Percentiles rank a stretch among this genome's conserved stretches.
Conservation (phyloP, 108 stramenopile species). For the Nitzschia inconspicua region DNA sequence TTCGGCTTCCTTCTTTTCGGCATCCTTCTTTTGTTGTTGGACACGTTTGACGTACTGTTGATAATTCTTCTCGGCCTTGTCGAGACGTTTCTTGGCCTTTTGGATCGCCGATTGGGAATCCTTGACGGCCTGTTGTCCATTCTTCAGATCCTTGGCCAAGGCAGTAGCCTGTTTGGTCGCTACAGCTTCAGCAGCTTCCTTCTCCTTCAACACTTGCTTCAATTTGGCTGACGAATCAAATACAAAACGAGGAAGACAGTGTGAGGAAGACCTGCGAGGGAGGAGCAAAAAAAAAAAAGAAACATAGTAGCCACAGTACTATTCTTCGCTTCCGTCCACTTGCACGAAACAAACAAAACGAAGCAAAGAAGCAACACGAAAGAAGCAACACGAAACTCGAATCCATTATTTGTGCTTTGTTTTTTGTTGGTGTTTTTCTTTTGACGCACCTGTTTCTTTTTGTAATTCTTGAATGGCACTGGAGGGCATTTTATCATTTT, state of each 20-base stretch:
- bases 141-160: slow-evolving; percentile 11
- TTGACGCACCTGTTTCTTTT: slow-evolving; percentile 15
- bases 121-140: slow-evolving; percentile 4
- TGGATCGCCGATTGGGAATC: slow-evolving; percentile 16
- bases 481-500: slow-evolving; percentile 28
- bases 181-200: slow-evolving; percentile 11
- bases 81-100: slow-evolving; percentile 18
- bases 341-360: background rate
- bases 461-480: slow-evolving; percentile 24
- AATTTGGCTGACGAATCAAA: slow-evolving; percentile 3
- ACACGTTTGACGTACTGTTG: slow-evolving; percentile 10
- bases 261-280: background rate
- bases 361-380: background rate
- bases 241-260: background rate
- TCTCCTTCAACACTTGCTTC: slow-evolving; percentile 8
- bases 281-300: background rate
- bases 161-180: slow-evolving; percentile 12
- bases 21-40: slow-evolving; percentile 8
- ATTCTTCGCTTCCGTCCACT: background rate
- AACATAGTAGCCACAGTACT: background rate
- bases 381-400: background rate
- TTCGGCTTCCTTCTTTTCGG: slow-evolving; percentile 6
- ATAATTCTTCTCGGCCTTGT: slow-evolving; percentile 26
- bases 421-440: background rate
- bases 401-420: background rate